These are phyloP conservation scores for Amphibolis antarctica DNA, from an alignment of 106 monocot genomes.

Conservation along the genomic window DNA sequence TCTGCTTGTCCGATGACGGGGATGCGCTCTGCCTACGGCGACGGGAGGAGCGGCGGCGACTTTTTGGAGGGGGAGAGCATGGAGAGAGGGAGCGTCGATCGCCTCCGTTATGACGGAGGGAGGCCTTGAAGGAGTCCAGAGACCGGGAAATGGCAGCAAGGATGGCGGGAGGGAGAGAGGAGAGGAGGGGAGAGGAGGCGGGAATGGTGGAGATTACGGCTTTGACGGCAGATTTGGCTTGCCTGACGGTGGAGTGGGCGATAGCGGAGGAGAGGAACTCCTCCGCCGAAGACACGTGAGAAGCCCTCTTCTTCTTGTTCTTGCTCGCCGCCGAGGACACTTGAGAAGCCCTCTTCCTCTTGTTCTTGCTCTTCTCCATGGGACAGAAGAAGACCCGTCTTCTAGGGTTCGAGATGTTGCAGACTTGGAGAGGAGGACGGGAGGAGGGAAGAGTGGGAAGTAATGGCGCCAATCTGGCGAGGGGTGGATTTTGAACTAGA, in stretches of 20 bases:
- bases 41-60: slow-evolving; percentile 12
- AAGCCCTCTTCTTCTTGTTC: neutral
- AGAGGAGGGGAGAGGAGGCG: slow-evolving; percentile 34
- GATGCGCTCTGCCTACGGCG: neutral
- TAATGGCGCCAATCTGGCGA: no score
- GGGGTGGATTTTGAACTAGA: no score
- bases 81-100: slow-evolving; percentile 7
- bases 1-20: neutral
- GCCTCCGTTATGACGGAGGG: neutral
- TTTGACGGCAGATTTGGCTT: slow-evolving; percentile 59
- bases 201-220: slow-evolving; percentile 34
- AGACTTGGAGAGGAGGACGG: neutral
- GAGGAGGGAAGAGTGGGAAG: no score
- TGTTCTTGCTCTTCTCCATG: neutral
- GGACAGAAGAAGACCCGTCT: neutral
- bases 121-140: slow-evolving; percentile 30
- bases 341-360: neutral
- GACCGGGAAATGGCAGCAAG: slow-evolving; percentile 27
- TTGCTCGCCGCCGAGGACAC: neutral
- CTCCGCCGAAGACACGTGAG: slow-evolving; percentile 21
- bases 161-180: slow-evolving; percentile 56
- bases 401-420: neutral
- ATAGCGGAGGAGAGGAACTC: slow-evolving; percentile 49
- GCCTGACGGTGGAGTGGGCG: slow-evolving; percentile 15
- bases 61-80: slow-evolving; percentile 32